A percentile compares a stretch with the other conserved stretches of the same genome.
Evolutionary conservation across 106 monocot species (phyloP).

Genomic region (Acanthochlamys bracteata): DNA sequence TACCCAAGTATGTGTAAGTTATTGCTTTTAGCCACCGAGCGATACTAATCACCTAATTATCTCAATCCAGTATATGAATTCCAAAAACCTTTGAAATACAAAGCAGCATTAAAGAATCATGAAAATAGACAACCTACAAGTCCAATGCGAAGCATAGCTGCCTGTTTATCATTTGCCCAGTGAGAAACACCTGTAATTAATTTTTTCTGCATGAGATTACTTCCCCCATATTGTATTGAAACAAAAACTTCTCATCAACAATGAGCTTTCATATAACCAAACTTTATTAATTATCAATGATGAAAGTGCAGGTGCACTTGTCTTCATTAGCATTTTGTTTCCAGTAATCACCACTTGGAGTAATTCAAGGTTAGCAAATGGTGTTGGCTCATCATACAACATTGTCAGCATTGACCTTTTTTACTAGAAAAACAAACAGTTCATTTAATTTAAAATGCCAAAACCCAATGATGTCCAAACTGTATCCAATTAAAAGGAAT

Average conservation of each 20-base stretch:
- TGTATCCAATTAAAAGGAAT: no score
- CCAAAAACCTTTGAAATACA: not conserved
- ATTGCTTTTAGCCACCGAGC: not conserved
- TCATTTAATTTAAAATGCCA: no score
- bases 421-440: no score
- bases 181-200: slow-evolving; percentile 26
- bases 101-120: no score
- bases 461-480: no score
- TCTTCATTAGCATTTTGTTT: not conserved
- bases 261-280: not conserved
- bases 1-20: not conserved
- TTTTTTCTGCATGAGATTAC: not conserved
- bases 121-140: slow-evolving; percentile 19
- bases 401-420: no score
- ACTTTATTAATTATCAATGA: not conserved
- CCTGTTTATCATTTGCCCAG: slow-evolving; percentile 47
- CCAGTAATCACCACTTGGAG: no score
- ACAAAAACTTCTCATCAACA: no score
- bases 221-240: not conserved
- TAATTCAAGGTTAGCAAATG: no score
- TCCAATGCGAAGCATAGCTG: slow-evolving; percentile 43
- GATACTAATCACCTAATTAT: not conserved
- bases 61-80: no score
- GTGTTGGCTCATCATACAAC: no score
- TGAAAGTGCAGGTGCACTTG: not conserved